Base-by-base conservation (phyloP, 2,329 filamentous ascomycete genomes). In the Fusarium decemcellulare region DNA sequence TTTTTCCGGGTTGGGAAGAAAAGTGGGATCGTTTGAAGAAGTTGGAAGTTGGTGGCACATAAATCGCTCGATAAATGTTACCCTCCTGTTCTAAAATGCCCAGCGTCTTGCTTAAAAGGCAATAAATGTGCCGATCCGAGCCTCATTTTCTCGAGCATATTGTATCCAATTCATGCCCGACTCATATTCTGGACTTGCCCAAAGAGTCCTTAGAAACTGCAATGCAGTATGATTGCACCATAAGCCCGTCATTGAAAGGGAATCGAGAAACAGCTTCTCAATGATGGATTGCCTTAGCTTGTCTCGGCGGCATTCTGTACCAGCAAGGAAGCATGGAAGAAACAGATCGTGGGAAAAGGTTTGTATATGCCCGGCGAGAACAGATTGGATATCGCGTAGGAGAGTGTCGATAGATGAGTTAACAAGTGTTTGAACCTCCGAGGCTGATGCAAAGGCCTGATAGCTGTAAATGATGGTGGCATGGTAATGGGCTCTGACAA, bases 1-100 rank as follows among this genome's bases (percentile, higher is more conserved):
- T 88, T 78, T 96, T 90, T 77, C 88, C 87, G 1, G 89, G 90
- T 0, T 96, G 93, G 93, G 85, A 72, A 59, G 61, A n/a, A 27
- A 66, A 67, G 46, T 59, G 64, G 61, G 29, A 44, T 14, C 4
- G 32, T 11, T 8, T 3, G 11, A 32, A 11, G 8, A 34, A 8
- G 36, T 14, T 9, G 8, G 34, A 11, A 7, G 5, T 2, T 5
- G 18, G 30, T 40, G n/a, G 23, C 5, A 23, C 5, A 23, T 23
- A 23, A 23, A 23, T 4, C 23, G 18, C 18, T 23, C 4, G 18
- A 23, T 23, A 23, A 4, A 23, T 23, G 23, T 23, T 5, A 23
- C 23, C 23, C 1, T 5, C 3, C 23, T 23, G 23, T 23, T 23
- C 4, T 23, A n/a, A n/a, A n/a, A n/a, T n/a, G n/a, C n/a, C n/a